Evolutionary conservation across 192 early-diverging fungal species (phyloP).

Genomic region (Coemansia sp.): DNA sequence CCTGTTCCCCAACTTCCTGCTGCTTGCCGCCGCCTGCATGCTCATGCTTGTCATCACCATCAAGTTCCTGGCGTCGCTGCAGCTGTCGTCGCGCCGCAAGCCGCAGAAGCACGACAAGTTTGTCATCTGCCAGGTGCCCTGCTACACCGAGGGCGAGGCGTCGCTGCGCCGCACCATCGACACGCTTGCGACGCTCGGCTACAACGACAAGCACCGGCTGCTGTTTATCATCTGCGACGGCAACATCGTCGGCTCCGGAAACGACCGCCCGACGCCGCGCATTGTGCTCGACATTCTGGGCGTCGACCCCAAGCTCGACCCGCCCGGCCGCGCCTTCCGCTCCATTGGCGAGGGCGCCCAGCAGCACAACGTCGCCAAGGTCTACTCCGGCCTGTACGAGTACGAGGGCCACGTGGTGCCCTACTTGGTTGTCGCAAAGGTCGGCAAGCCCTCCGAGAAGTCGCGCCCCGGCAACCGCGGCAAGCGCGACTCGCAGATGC

Average conservation of each 20-base stretch:
- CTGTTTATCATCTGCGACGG: slow-evolving; percentile 88
- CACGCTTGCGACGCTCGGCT: slow-evolving; percentile 72
- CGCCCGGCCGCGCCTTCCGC: slow-evolving; percentile 77
- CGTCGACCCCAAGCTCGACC: slow-evolving; percentile 76
- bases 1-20: slow-evolving; percentile 81
- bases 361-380: slow-evolving; percentile 93
- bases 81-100: slow-evolving; percentile 69
- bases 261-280: slow-evolving; percentile 89
- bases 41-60: slow-evolving; percentile 79
- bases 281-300: slow-evolving; percentile 91
- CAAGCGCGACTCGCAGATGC: slow-evolving; percentile 97
- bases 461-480: slow-evolving; percentile 93
- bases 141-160: slow-evolving; percentile 92
- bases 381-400: slow-evolving; percentile 95
- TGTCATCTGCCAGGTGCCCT: slow-evolving; percentile 93
- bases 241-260: slow-evolving; percentile 92
- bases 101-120: slow-evolving; percentile 94
- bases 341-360: slow-evolving; percentile 87
- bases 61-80: slow-evolving; percentile 79
- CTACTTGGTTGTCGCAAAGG: slow-evolving; percentile 92
- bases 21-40: slow-evolving; percentile 76
- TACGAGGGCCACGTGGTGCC: slow-evolving; percentile 87
- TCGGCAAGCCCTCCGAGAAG: slow-evolving; percentile 84
- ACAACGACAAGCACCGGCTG: slow-evolving; percentile 77
- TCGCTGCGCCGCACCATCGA: slow-evolving; percentile 84